Evolutionary conservation across 139 green algal genomes (phyloP).

Genomic region (Mychonastes homosphaera): DNA sequence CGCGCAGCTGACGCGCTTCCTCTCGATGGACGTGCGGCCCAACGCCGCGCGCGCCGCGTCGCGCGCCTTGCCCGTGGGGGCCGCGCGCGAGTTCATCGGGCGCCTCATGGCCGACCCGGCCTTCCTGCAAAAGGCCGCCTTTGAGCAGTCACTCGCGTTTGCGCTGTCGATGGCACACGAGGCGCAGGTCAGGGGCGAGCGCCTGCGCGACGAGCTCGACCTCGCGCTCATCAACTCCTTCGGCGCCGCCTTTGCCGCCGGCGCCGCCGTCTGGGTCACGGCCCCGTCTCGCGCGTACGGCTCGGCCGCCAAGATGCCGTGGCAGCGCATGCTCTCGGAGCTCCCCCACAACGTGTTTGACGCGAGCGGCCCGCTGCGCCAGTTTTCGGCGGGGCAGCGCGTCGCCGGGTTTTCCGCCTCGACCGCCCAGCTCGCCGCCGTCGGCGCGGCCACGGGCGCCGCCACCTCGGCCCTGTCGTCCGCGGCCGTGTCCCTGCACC

Average conservation of each 20-base stretch:
- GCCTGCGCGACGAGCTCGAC: slow-evolving; percentile 66
- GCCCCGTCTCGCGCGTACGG: slow-evolving; percentile 72
- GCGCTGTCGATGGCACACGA: slow-evolving; percentile 64
- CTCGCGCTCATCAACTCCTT: slow-evolving; percentile 78
- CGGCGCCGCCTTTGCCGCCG: slow-evolving; percentile 66
- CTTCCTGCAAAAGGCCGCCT: slow-evolving; percentile 85
- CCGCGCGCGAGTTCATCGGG: slow-evolving; percentile 81
- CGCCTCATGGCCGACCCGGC: slow-evolving; percentile 92
- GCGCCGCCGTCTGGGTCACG: slow-evolving; percentile 74
- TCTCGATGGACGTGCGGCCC: slow-evolving; percentile 83
- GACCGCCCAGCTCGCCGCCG: slow-evolving; percentile 72
- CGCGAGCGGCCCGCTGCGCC: slow-evolving; percentile 58
- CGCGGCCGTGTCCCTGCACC: slow-evolving; percentile 32
- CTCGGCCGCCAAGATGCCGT: slow-evolving; percentile 59
- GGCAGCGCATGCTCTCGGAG: slow-evolving; percentile 65
- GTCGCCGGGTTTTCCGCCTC: slow-evolving; percentile 65
- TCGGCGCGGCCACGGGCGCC: slow-evolving; percentile 59
- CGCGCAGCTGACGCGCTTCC: slow-evolving; percentile 83
- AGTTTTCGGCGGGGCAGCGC: slow-evolving; percentile 58
- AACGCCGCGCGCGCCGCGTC: slow-evolving; percentile 71
- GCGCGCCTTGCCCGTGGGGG: slow-evolving; percentile 55
- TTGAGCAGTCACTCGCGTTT: slow-evolving; percentile 79
- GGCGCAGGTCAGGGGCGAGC: slow-evolving; percentile 30
- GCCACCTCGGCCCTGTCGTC: slow-evolving; percentile 36
- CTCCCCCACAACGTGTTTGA: slow-evolving; percentile 61